A percentile compares a stretch with the other conserved stretches of the same genome.
phyloP scores from a whole-genome alignment of 2,329 filamentous ascomycete species.

The Trichoderma semiorbis region DNA sequence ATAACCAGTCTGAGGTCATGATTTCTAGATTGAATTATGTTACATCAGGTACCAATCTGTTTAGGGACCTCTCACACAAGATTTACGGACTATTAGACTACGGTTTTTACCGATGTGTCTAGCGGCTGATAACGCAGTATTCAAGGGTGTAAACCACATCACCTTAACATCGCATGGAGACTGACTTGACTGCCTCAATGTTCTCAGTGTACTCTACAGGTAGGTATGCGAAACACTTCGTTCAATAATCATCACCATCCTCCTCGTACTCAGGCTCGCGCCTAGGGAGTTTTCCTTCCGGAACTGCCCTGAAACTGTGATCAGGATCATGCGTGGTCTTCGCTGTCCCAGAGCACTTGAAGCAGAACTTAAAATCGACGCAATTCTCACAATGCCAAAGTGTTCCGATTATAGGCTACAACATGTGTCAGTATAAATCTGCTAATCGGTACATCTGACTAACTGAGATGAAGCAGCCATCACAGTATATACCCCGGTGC shows the following conservation, averaged over 20 bases:
- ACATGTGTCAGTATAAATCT: neutral
- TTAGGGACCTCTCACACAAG: neutral
- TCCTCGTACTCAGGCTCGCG: neutral
- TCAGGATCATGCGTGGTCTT: neutral
- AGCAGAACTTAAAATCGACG: neutral
- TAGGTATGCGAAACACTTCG: neutral
- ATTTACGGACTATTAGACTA: neutral
- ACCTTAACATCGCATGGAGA: neutral
- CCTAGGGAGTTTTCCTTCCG: neutral
- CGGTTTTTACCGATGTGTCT: no score
- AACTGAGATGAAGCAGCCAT: neutral
- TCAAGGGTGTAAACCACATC: neutral
- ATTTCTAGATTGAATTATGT: neutral
- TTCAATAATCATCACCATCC: neutral
- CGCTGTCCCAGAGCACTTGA: neutral
- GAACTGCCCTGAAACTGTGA: neutral
- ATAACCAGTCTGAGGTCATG: neutral
- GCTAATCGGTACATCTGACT: neutral
- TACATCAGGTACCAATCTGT: neutral
- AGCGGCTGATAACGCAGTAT: neutral
- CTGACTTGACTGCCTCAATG: neutral
- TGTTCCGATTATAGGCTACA: neutral
- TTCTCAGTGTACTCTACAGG: neutral
- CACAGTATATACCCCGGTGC: no score
- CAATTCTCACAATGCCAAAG: neutral